Evolutionary conservation across 2,329 filamentous ascomycete genomes (phyloP).

Genomic region (Aspergillus sp.): DNA sequence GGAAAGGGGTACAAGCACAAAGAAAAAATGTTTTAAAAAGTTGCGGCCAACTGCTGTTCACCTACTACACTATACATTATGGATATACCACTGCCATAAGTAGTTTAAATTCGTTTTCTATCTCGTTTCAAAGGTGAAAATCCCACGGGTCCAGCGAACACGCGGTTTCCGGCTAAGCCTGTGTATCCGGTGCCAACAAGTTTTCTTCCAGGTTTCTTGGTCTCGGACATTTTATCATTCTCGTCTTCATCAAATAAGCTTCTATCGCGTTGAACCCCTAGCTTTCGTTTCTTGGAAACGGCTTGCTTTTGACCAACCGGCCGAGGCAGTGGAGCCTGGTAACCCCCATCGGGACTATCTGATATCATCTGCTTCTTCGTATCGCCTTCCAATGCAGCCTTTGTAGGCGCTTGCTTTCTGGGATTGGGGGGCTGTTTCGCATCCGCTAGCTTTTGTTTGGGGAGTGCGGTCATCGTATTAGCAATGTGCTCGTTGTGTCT

Average conservation of each 20-base stretch:
- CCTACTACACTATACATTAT: neutral
- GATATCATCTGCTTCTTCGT: neutral
- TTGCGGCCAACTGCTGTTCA: neutral
- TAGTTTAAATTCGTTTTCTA: slow-evolving; percentile 42
- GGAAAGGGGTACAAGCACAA: neutral
- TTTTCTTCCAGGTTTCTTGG: slow-evolving; percentile 28
- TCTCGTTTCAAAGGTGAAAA: slow-evolving; percentile 76
- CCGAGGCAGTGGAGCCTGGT: slow-evolving; percentile 18
- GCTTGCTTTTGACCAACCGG: slow-evolving; percentile 27
- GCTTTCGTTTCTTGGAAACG: slow-evolving; percentile 70
- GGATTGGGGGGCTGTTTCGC: neutral
- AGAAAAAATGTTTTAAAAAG: neutral
- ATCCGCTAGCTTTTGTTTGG: neutral
- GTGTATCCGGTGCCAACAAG: slow-evolving; percentile 23
- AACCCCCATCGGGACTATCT: slow-evolving; percentile 17
- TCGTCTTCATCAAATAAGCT: slow-evolving; percentile 73
- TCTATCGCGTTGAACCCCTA: slow-evolving; percentile 60
- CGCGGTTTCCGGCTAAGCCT: slow-evolving; percentile 19
- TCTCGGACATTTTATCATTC: slow-evolving; percentile 42
- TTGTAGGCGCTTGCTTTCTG: neutral
- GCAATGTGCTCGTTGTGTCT: neutral
- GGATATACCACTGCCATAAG: neutral
- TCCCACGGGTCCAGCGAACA: slow-evolving; percentile 50
- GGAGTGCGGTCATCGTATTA: neutral
- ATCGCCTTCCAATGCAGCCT: neutral